These are phyloP conservation scores for Talaromyces sp. DNA, from an alignment of 2,329 filamentous ascomycete genomes.

Conservation along the genomic window DNA sequence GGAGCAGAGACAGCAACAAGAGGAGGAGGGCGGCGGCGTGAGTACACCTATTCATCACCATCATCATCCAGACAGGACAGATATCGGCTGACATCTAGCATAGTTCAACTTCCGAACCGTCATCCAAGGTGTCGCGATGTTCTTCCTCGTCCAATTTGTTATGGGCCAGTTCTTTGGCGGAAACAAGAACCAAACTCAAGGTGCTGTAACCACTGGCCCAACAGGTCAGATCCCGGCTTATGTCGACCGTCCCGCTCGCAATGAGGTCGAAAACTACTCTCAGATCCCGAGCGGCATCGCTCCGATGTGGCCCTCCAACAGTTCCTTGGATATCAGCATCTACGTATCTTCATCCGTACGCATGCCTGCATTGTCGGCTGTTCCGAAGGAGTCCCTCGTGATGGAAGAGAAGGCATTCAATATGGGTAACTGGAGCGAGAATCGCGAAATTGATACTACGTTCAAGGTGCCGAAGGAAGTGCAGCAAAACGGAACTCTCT, in stretches of 20 bases:
- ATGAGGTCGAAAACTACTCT: constrained; percentile 32
- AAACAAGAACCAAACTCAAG: constrained; percentile 29
- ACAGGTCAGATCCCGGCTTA: constrained; percentile 55
- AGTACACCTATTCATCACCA: not conserved
- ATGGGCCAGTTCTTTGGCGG: constrained; percentile 53
- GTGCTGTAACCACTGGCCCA: constrained; percentile 20
- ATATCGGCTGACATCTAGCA: constrained; percentile 9
- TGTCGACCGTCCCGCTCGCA: constrained; percentile 55
- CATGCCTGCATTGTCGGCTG: constrained; percentile 58
- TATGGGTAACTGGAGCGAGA: constrained; percentile 73
- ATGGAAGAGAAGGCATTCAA: constrained; percentile 75
- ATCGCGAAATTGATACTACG: constrained; percentile 67
- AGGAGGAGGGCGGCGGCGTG: constrained; percentile 26
- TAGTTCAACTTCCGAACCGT: constrained; percentile 41
- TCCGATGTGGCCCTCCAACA: constrained; percentile 82
- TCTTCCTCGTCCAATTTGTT: constrained; percentile 54
- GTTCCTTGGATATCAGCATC: constrained; percentile 73
- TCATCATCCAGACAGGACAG: constrained; percentile 19
- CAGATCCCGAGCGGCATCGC: constrained; percentile 65
- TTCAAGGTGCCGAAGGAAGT: constrained; percentile 73
- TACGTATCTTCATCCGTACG: constrained; percentile 73
- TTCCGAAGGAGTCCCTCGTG: constrained; percentile 64
- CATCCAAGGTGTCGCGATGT: constrained; percentile 55
- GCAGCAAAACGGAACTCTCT: constrained; percentile 88
- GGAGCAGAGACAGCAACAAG: constrained; percentile 35